Percentiles rank a stretch among this genome's conserved stretches.
Evolutionary conservation across 495 filamentous ascomycete species (phyloP).

Genomic region (Tuber brumale): DNA sequence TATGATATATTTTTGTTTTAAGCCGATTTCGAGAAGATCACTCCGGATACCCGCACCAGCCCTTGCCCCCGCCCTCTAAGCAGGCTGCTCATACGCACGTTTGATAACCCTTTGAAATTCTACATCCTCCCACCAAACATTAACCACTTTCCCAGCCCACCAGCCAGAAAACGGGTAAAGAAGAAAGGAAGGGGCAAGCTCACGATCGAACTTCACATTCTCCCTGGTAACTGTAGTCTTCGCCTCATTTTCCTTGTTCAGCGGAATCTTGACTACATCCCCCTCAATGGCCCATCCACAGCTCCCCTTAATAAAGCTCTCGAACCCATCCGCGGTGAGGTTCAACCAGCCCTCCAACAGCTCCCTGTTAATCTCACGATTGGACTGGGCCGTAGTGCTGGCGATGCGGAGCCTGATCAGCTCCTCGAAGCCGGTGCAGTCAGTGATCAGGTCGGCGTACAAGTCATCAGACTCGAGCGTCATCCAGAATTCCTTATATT

Average conservation of each 20-base stretch:
- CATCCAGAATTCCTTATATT: slow-evolving; percentile 88
- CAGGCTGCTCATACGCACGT: slow-evolving; percentile 84
- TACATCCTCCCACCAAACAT: slow-evolving; percentile 24
- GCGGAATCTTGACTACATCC: slow-evolving; percentile 63
- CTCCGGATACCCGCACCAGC: neutral
- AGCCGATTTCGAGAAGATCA: neutral
- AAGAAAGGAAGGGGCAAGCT: slow-evolving; percentile 32
- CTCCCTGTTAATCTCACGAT: slow-evolving; percentile 68
- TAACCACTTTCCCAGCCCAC: slow-evolving; percentile 11
- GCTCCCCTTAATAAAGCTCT: slow-evolving; percentile 72
- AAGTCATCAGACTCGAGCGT: slow-evolving; percentile 89
- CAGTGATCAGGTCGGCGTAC: slow-evolving; percentile 90
- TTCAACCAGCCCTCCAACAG: slow-evolving; percentile 85
- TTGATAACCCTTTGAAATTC: slow-evolving; percentile 72
- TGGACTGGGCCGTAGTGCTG: slow-evolving; percentile 77
- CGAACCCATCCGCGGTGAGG: slow-evolving; percentile 62
- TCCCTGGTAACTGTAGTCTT: slow-evolving; percentile 93
- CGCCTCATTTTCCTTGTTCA: slow-evolving; percentile 97
- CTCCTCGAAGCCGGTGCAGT: slow-evolving; percentile 94
- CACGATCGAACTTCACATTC: slow-evolving; percentile 86
- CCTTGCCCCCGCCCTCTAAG: slow-evolving; percentile 45
- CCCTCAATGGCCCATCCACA: slow-evolving; percentile 79
- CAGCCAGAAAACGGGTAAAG: neutral
- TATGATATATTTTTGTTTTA: neutral
- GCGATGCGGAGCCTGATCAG: slow-evolving; percentile 88